phyloP scores from a whole-genome alignment of 2,329 filamentous ascomycete species.

The Xylariaceae sp. region DNA sequence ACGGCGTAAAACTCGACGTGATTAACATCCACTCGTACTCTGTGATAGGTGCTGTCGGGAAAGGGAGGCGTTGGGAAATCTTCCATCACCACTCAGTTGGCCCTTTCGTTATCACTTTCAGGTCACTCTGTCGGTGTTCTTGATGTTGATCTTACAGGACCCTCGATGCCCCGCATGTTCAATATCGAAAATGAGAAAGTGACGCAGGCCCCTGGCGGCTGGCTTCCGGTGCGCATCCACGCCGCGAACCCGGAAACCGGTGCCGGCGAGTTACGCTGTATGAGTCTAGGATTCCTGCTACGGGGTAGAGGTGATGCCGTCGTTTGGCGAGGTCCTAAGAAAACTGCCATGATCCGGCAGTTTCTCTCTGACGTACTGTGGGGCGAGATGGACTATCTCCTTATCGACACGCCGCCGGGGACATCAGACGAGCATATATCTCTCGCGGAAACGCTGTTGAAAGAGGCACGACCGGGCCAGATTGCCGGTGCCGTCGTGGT shows the following conservation, averaged over 20 bases:
- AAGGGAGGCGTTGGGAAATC: conserved; percentile 99
- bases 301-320: conserved; percentile 82
- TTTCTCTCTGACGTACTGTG: conserved; percentile 90
- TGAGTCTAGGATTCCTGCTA: conserved; percentile 90
- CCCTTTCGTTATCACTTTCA: conserved; percentile 77
- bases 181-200: conserved; percentile 86
- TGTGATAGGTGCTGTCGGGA: conserved; percentile 70
- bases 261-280: conserved; percentile 68
- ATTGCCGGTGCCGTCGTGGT: conserved; percentile 88
- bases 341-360: conserved; percentile 97
- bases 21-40: background rate
- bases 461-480: conserved; percentile 58
- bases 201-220: conserved; percentile 83
- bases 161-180: conserved; percentile 93
- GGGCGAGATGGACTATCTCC: conserved; percentile 81
- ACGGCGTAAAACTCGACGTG: conserved; percentile 3
- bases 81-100: conserved; percentile 93
- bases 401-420: conserved; percentile 94
- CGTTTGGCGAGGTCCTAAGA: conserved; percentile 96
- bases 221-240: conserved; percentile 86
- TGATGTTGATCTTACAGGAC: conserved; percentile 92
- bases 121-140: conserved; percentile 91
- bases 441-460: conserved; percentile 77
- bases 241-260: conserved; percentile 47
- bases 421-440: conserved; percentile 98